Percentiles rank a stretch among this genome's conserved stretches.
Evolutionary conservation across 2,329 filamentous ascomycete species (phyloP).

Genomic region (Penicillium expansum): DNA sequence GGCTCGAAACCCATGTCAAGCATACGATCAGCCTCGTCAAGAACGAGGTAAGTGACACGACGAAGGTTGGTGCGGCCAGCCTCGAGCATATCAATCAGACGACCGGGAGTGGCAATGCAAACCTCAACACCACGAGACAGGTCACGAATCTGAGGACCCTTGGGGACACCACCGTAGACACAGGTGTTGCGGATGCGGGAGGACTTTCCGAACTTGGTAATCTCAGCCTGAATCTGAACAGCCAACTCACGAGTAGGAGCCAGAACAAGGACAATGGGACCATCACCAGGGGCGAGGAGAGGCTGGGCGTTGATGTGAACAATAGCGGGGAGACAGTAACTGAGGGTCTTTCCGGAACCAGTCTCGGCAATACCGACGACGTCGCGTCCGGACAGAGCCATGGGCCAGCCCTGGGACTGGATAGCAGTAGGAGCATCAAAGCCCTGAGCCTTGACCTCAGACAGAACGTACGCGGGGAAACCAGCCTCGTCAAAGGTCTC

Average conservation of each 20-base stretch:
- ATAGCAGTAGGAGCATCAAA: constrained; percentile 93
- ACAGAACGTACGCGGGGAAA: constrained; percentile 96
- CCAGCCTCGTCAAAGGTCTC: constrained; percentile 97
- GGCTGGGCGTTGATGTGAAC: constrained; percentile 99
- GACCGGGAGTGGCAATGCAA: constrained; percentile 95
- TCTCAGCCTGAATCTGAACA: constrained; percentile 97
- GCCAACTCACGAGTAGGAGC: constrained; percentile 96
- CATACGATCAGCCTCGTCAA: constrained; percentile 99
- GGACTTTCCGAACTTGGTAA: constrained; percentile 97
- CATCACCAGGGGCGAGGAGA: constrained; percentile 89
- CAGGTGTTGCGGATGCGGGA: constrained; percentile 98
- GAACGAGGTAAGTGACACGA: constrained; percentile 94
- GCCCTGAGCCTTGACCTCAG: constrained; percentile 96
- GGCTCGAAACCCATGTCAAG: constrained; percentile 99
- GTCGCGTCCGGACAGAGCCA: constrained; percentile 96
- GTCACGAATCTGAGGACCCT: constrained; percentile 94
- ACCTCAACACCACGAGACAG: constrained; percentile 94
- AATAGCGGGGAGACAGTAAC: constrained; percentile 95
- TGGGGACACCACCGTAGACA: constrained; percentile 98
- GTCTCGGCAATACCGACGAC: constrained; percentile 99
- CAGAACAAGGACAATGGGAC: constrained; percentile 92
- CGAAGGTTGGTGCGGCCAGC: constrained; percentile 97
- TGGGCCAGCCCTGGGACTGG: constrained; percentile 98
- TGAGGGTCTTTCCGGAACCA: constrained; percentile 97
- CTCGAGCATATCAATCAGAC: constrained; percentile 98